Evolutionary conservation across 495 filamentous ascomycete genomes (phyloP).

Genomic region (Sordaria brevicollis): DNA sequence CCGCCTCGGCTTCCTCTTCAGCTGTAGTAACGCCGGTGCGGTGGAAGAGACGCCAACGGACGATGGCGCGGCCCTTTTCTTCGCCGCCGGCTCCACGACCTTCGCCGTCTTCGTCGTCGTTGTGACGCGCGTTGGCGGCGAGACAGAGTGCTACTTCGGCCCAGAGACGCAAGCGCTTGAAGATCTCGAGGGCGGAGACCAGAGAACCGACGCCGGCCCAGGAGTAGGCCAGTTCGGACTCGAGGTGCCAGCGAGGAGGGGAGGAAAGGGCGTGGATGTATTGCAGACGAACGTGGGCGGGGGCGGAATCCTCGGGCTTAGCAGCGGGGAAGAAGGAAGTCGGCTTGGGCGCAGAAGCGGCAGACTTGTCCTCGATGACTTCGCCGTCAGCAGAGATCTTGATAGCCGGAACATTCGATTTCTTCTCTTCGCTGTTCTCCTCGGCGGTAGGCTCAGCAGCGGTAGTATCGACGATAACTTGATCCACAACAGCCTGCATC

Average conservation of each 20-base stretch:
- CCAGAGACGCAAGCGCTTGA: slow-evolving; percentile 90
- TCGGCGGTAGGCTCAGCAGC: slow-evolving; percentile 22
- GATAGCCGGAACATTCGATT: slow-evolving; percentile 27
- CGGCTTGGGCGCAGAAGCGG: slow-evolving; percentile 19
- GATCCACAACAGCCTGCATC: slow-evolving; percentile 91
- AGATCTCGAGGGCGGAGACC: slow-evolving; percentile 87
- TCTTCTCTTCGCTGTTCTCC: slow-evolving; percentile 1
- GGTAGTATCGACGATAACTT: slow-evolving; percentile 83
- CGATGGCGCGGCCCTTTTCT: slow-evolving; percentile 64
- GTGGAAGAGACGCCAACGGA: slow-evolving; percentile 69
- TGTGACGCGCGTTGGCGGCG: slow-evolving; percentile 40
- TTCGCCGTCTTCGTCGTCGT: slow-evolving; percentile 54
- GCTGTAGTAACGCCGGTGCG: slow-evolving; percentile 29
- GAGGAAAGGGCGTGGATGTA: slow-evolving; percentile 77
- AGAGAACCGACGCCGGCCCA: slow-evolving; percentile 85
- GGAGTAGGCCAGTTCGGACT: slow-evolving; percentile 81
- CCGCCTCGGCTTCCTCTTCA: slow-evolving; percentile 16
- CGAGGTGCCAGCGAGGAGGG: slow-evolving; percentile 84
- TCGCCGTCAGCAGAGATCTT: slow-evolving; percentile 20
- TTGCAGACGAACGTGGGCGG: slow-evolving; percentile 60
- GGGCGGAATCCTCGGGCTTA: slow-evolving; percentile 65
- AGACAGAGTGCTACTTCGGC: slow-evolving; percentile 89
- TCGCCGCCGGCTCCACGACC: slow-evolving; percentile 45
- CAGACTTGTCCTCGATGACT: not conserved
- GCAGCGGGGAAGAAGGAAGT: slow-evolving; percentile 78